Conservation (phyloP, 1,284 basidiomycete genomes). For the Puccinia sorghi region DNA sequence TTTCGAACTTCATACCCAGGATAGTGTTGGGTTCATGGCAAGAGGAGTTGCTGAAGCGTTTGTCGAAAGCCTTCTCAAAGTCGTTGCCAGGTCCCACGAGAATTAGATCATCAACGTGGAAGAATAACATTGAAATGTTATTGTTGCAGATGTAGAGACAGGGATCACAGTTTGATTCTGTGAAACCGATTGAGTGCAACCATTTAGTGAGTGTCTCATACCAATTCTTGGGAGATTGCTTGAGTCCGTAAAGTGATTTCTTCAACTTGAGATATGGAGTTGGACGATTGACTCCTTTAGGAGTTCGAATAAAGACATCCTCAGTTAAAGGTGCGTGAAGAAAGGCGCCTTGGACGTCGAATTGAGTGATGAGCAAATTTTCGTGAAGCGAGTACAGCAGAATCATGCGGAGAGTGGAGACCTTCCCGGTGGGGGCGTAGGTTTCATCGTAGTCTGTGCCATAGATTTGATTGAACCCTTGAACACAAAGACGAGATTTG, state of each 20-base stretch:
- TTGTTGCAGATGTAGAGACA: background rate
- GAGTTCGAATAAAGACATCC: background rate
- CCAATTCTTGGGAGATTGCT: background rate
- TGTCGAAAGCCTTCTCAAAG: background rate
- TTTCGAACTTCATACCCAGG: no score
- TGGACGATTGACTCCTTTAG: background rate
- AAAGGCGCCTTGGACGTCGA: conserved; percentile 3
- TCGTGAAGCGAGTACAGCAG: background rate
- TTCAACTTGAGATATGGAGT: conserved; percentile 4
- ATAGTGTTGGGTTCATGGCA: no score
- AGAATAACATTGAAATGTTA: no score
- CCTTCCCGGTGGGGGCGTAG: background rate
- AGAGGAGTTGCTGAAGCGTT: background rate
- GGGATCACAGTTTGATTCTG: background rate
- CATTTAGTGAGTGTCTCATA: background rate
- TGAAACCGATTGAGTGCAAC: background rate
- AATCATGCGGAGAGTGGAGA: background rate
- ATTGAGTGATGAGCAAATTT: background rate
- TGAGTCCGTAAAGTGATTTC: background rate
- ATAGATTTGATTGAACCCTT: conserved; percentile 1
- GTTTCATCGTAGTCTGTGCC: background rate
- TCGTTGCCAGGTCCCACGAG: no score
- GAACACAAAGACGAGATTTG: background rate
- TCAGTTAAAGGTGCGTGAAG: background rate
- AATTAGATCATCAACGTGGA: no score